Evolutionary conservation across 2,329 filamentous ascomycete genomes (phyloP).

Genomic region (Aureobasidium zeae): DNA sequence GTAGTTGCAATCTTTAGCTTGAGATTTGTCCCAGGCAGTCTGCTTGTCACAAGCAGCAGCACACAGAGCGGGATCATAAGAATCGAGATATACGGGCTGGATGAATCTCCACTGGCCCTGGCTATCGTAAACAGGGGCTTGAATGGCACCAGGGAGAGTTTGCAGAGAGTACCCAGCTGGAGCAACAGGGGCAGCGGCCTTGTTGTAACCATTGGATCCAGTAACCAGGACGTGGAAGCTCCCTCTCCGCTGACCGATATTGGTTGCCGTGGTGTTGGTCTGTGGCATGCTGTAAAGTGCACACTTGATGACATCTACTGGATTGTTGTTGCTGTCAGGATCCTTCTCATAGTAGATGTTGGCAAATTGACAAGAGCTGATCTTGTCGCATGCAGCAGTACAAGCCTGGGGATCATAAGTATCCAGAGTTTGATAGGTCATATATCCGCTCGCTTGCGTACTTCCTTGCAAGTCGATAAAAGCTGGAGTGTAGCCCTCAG

Average conservation of each 20-base stretch:
- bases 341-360: background rate
- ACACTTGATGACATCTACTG: background rate
- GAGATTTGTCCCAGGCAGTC: constrained; percentile 21
- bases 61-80: constrained; percentile 22
- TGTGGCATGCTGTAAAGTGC: background rate
- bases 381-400: background rate
- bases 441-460: background rate
- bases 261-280: constrained; percentile 18
- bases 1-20: constrained; percentile 19
- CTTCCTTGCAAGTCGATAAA: background rate
- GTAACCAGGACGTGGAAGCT: constrained; percentile 34
- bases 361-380: background rate
- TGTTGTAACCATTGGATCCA: constrained; percentile 34
- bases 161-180: constrained; percentile 22
- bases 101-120: constrained; percentile 25
- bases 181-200: constrained; percentile 18
- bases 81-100: constrained; percentile 15
- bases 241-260: constrained; percentile 27
- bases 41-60: constrained; percentile 23
- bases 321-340: background rate
- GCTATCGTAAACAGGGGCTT: constrained; percentile 23
- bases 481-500: background rate
- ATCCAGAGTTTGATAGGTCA: background rate
- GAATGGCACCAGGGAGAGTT: constrained; percentile 28
- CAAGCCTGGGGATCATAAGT: background rate